These are phyloP conservation scores for Diplosphaera chodatii DNA, from an alignment of 139 green algal genomes.

Conservation along the genomic window DNA sequence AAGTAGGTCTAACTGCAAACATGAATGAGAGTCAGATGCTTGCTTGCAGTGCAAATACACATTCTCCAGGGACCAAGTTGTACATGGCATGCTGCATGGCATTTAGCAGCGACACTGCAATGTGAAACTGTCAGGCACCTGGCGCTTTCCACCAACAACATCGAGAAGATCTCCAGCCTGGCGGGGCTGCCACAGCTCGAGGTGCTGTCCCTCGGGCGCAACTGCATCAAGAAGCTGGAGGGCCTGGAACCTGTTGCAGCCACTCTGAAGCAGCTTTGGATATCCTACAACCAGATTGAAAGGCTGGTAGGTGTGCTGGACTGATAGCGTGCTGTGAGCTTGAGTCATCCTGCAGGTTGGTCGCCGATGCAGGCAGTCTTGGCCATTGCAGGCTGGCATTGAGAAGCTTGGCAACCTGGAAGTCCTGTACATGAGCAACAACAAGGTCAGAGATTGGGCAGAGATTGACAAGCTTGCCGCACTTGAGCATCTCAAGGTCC, in stretches of 20 bases:
- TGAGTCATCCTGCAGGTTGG: too few species aligned
- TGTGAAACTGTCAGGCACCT: slow-evolving; percentile 81
- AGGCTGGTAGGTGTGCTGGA: slow-evolving; percentile 64
- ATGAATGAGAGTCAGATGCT: too few species aligned
- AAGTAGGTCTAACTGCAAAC: slow-evolving; percentile 31
- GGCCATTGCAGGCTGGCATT: slow-evolving; percentile 63
- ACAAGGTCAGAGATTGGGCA: slow-evolving; percentile 60
- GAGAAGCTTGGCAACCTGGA: slow-evolving; percentile 76
- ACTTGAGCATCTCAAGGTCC: too few species aligned
- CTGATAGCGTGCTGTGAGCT: too few species aligned
- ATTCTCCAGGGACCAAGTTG: neutral
- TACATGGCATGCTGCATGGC: neutral
- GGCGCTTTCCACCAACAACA: slow-evolving; percentile 90
- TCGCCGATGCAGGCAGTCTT: too few species aligned
- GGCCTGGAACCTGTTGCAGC: slow-evolving; percentile 80
- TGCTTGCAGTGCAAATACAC: too few species aligned
- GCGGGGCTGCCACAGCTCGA: slow-evolving; percentile 70
- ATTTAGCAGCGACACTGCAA: too few species aligned
- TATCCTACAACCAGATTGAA: slow-evolving; percentile 90
- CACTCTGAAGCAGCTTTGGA: slow-evolving; percentile 89
- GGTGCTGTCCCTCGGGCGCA: slow-evolving; percentile 80
- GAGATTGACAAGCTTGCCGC: slow-evolving; percentile 69
- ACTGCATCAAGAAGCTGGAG: slow-evolving; percentile 93
- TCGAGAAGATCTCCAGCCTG: slow-evolving; percentile 86
- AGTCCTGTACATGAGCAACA: slow-evolving; percentile 86